A percentile compares a stretch with the other conserved stretches of the same genome.
Conservation (phyloP, 257 asterid genomes). For the Nemophila menziesii region DNA sequence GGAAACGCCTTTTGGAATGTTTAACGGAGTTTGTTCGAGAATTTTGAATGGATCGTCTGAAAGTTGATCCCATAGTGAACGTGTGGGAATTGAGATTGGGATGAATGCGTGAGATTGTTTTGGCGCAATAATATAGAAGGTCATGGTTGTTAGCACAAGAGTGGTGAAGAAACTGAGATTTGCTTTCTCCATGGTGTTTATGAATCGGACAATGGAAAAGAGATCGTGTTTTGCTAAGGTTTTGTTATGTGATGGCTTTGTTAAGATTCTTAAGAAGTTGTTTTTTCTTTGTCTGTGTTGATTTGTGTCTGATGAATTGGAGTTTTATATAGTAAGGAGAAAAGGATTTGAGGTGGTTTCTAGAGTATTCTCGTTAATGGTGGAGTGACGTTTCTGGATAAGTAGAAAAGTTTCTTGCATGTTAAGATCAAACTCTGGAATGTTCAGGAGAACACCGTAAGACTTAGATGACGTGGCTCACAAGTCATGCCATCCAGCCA, state of each 20-base stretch:
- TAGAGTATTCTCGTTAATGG: no score
- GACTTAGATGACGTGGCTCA: no score
- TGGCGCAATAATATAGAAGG: not conserved
- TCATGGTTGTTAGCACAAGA: not conserved
- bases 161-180: not conserved
- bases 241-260: not conserved
- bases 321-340: no score
- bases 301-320: no score
- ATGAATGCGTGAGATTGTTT: slow-evolving; percentile 11
- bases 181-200: slow-evolving; percentile 6
- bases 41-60: slow-evolving; percentile 28
- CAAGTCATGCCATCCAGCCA: no score
- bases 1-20: slow-evolving; percentile 17
- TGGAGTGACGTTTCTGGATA: no score
- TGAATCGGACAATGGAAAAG: not conserved
- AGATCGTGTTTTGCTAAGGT: no score
- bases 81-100: slow-evolving; percentile 23
- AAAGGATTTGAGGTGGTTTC: no score
- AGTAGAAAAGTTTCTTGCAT: no score
- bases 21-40: slow-evolving; percentile 24
- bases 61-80: slow-evolving; percentile 14
- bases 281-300: no score
- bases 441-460: no score
- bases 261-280: not conserved
- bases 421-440: no score